A percentile compares a stretch with the other conserved stretches of the same genome.
Evolutionary conservation across 495 filamentous ascomycete genomes (phyloP).

Genomic region (Penicillium soppii): DNA sequence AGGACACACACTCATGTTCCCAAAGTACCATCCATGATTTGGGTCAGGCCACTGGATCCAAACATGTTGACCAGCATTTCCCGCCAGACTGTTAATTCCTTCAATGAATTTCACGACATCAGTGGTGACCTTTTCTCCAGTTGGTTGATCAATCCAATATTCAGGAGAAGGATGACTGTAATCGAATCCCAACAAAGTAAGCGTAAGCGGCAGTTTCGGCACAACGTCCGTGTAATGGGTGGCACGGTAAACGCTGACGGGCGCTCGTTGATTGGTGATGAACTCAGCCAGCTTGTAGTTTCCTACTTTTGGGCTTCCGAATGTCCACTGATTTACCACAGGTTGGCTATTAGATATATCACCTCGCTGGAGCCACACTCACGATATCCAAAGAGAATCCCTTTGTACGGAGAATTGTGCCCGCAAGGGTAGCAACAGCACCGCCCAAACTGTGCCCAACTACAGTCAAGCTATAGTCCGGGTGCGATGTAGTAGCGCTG

Average conservation of each 20-base stretch:
- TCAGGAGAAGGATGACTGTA: slow-evolving; percentile 65
- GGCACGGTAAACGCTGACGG: slow-evolving; percentile 55
- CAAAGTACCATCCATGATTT: slow-evolving; percentile 46
- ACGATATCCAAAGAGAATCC: slow-evolving; percentile 35
- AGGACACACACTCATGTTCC: slow-evolving; percentile 13
- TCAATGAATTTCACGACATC: neutral
- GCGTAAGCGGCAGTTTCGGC: slow-evolving; percentile 54
- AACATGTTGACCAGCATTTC: slow-evolving; percentile 22
- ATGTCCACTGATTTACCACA: slow-evolving; percentile 50
- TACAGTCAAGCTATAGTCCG: slow-evolving; percentile 50
- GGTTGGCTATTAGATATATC: neutral
- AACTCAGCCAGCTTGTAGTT: slow-evolving; percentile 51
- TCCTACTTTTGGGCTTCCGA: slow-evolving; percentile 65
- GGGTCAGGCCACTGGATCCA: slow-evolving; percentile 25
- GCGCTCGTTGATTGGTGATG: slow-evolving; percentile 35
- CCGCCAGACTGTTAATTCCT: slow-evolving; percentile 1
- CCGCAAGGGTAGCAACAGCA: slow-evolving; percentile 58
- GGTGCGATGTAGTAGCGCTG: slow-evolving; percentile 34
- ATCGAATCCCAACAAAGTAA: slow-evolving; percentile 35
- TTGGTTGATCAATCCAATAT: slow-evolving; percentile 48
- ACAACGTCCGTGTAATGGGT: slow-evolving; percentile 66
- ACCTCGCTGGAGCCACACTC: neutral
- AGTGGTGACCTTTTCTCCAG: neutral
- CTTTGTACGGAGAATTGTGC: slow-evolving; percentile 48
- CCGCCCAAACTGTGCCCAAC: slow-evolving; percentile 67